Percentiles rank a stretch among this genome's conserved stretches.
phyloP scores from a whole-genome alignment of 805 yeast species.

The Metahyphopichia silvanorum region DNA sequence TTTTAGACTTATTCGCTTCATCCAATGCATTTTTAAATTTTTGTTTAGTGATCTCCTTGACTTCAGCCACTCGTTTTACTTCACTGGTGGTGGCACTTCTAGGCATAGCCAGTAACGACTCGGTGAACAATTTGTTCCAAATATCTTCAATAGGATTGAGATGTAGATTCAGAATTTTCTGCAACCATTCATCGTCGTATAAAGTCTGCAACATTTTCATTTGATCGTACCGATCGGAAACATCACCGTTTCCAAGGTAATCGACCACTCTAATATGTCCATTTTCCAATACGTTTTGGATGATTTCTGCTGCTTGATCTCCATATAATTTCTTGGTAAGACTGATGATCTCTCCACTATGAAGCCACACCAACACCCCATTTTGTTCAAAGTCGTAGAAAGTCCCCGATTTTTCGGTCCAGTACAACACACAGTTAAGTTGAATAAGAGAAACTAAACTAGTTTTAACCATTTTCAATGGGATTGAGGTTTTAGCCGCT shows the following conservation, averaged over 20 bases:
- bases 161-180: conserved; percentile 25
- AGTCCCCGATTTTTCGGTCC: conserved; percentile 45
- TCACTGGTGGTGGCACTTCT: conserved; percentile 36
- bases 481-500: conserved; percentile 42
- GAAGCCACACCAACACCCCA: conserved; percentile 62
- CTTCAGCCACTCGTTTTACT: conserved; percentile 48
- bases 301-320: conserved; percentile 49
- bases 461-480: conserved; percentile 52
- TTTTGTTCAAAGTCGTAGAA: conserved; percentile 60
- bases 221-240: conserved; percentile 14
- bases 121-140: conserved; percentile 36
- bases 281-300: conserved; percentile 64
- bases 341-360: conserved; percentile 72
- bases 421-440: conserved; percentile 67
- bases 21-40: conserved; percentile 33
- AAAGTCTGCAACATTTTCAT: conserved; percentile 24
- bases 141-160: conserved; percentile 35
- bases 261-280: conserved; percentile 66
- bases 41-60: conserved; percentile 52
- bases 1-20: conserved; percentile 23
- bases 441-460: conserved; percentile 77
- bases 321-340: conserved; percentile 47
- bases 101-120: conserved; percentile 32
- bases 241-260: conserved; percentile 23
- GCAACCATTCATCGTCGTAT: conserved; percentile 36